A percentile compares a stretch with the other conserved stretches of the same genome.
phyloP scores from a whole-genome alignment of 495 filamentous ascomycete species.

The Penicillium steckii region DNA sequence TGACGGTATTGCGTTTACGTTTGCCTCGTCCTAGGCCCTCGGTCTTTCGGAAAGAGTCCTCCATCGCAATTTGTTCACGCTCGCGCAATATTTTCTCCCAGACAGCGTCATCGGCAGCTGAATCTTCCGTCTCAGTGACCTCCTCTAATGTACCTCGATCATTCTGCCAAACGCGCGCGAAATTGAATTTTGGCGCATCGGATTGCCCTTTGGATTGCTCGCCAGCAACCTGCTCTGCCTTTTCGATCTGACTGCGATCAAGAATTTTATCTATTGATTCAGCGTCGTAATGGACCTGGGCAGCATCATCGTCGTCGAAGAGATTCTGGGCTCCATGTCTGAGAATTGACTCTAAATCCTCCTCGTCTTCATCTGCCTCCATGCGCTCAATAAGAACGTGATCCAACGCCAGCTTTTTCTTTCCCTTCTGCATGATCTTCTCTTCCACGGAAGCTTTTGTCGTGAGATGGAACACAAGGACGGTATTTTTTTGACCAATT shows the following conservation, averaged over 20 bases:
- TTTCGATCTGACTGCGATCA: conserved; percentile 79
- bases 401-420: conserved; percentile 91
- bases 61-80: conserved; percentile 71
- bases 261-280: conserved; percentile 82
- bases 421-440: conserved; percentile 93
- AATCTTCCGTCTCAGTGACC: conserved; percentile 48
- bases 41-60: conserved; percentile 60
- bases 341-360: conserved; percentile 85
- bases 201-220: conserved; percentile 57
- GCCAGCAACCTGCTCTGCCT: conserved; percentile 56
- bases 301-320: conserved; percentile 69
- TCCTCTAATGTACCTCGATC: conserved; percentile 65
- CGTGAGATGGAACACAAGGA: conserved; percentile 91
- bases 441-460: conserved; percentile 88
- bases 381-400: conserved; percentile 91
- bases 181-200: conserved; percentile 64
- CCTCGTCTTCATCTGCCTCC: conserved; percentile 71
- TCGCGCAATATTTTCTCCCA: conserved; percentile 88
- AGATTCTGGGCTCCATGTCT: conserved; percentile 83
- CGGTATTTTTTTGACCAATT: conserved; percentile 94
- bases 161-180: conserved; percentile 91
- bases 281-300: conserved; percentile 73
- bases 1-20: conserved; percentile 51
- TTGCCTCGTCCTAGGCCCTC: conserved; percentile 83
- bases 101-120: conserved; percentile 54